Base-by-base conservation (phyloP, 202 grass and related monocot species). In the Zoysia matrella region DNA sequence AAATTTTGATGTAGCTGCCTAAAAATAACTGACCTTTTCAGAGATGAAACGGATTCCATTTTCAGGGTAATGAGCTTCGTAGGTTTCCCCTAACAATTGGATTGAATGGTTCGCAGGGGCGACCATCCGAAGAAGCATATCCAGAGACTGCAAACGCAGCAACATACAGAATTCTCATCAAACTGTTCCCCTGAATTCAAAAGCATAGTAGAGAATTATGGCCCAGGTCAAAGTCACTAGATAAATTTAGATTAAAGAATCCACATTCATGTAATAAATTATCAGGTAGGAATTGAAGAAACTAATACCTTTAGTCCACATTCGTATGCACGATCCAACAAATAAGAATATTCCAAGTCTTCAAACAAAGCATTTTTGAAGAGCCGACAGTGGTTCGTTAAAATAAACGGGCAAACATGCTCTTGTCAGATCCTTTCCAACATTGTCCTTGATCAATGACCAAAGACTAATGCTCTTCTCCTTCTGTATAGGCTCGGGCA, bases 381-480 rank as follows among this genome's bases (percentile, higher is more conserved):
- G 89, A 69, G 92, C 90, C 61, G 92, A 94, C 39, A 94, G 57
- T 46, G 92, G 92, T 71, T 94, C 92, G 77, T 94, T 92, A 64
- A 94, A 94, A 75, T 92, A 92, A 90, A 92, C 92, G 44, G 92
- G 92, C 47, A 92, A 72, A 51, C 89, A 94, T 11, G 92, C 85
- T 55, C 82, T 62, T 62, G 92, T 90, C 56, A 94, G 84, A 83
- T 94, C 92, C 76, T 94, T 94, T 77, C 92, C 92, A 71, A 95
- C 87, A 79, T 92, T 95, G 53, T 90, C 89, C 78, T 92, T 95
- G 79, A 94, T 91, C 84, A 94, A 85, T 43, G 92, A 91, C 92
- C 92, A 94, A 73, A 94, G 84, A 83, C 87, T 90, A 65, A 92
- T 39, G 13, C 87, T 67, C 82, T 90, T 94, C 65, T 90, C 89